A percentile compares a stretch with the other conserved stretches of the same genome.
phyloP scores from a whole-genome alignment of 805 yeast species.

The Saccharomyces jurei region DNA sequence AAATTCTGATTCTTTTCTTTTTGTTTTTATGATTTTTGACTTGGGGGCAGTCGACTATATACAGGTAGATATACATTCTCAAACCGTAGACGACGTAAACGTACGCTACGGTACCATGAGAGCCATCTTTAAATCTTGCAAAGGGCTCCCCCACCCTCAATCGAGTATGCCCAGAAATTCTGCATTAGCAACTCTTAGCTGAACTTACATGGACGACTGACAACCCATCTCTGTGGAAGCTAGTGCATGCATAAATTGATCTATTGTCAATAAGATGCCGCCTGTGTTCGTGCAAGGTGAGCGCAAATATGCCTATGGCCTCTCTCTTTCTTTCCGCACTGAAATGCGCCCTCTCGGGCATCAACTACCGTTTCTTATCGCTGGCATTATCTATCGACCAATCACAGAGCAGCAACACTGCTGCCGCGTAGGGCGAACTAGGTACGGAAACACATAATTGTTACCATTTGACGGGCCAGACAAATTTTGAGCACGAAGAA shows the following conservation, averaged over 20 bases:
- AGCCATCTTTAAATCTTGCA: not conserved
- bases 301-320: not conserved
- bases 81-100: not conserved
- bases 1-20: conserved; percentile 32
- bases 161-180: not conserved
- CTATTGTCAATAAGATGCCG: not conserved
- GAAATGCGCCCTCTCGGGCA: not conserved
- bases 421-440: not conserved
- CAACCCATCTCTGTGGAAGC: not conserved
- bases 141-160: not conserved
- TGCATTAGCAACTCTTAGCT: too few species aligned
- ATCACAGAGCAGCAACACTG: not conserved
- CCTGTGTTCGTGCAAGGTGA: not conserved
- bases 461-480: not conserved
- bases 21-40: not conserved
- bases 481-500: not conserved
- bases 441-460: not conserved
- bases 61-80: not conserved
- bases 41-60: not conserved
- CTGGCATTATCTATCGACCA: not conserved
- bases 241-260: not conserved
- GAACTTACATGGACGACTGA: not conserved
- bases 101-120: too few species aligned
- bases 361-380: not conserved
- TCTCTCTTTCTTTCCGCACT: not conserved